These are phyloP conservation scores for Pueraria montana DNA, from an alignment of 306 rosid genomes.

Conservation along the genomic window DNA sequence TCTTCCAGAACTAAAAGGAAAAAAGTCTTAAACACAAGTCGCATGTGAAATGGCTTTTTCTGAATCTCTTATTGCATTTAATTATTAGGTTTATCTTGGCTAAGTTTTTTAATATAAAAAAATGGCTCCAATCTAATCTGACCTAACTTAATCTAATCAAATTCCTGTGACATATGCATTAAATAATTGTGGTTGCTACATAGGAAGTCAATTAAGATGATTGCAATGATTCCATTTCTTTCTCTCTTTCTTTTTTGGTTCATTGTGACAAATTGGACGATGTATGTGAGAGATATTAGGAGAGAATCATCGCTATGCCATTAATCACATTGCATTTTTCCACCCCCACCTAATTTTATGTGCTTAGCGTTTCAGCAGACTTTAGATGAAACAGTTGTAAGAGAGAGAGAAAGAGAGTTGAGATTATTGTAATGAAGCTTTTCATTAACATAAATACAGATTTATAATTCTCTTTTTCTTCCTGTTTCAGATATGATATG, in stretches of 20 bases:
- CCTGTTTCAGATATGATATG: neutral
- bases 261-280: neutral
- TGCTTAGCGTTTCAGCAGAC: neutral
- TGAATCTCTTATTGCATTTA: neutral
- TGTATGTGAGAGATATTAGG: neutral
- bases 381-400: neutral
- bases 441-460: neutral
- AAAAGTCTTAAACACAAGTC: constrained; percentile 24
- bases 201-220: neutral
- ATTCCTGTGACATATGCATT: neutral
- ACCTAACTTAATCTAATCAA: neutral
- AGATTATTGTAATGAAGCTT: neutral
- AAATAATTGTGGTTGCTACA: constrained; percentile 19
- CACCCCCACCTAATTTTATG: neutral
- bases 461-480: neutral
- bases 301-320: neutral
- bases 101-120: neutral
- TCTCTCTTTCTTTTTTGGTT: neutral
- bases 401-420: neutral
- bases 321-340: neutral
- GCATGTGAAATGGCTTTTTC: constrained; percentile 28
- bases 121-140: neutral
- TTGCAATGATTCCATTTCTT: neutral
- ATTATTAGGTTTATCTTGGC: neutral
- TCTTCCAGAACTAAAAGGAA: neutral